Conservation (phyloP, 805 yeast genomes). For the Candida piceae region DNA sequence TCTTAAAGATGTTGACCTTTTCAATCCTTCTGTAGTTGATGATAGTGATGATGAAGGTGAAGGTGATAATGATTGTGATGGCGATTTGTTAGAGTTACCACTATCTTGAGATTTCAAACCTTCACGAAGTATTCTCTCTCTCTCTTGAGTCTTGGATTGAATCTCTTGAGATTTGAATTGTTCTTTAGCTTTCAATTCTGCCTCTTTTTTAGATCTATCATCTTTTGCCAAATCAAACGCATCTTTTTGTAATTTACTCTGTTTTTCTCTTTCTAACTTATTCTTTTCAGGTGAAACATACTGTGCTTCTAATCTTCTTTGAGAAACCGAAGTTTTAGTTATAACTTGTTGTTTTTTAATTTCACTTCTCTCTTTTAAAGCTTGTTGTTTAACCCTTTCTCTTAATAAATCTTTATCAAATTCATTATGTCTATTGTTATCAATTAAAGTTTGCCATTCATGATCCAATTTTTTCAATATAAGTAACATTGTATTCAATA, state of each 20-base stretch:
- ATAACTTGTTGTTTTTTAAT: constrained; percentile 9
- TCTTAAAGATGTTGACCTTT: constrained; percentile 6
- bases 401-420: constrained; percentile 33
- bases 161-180: constrained; percentile 9
- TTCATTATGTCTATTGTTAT: constrained; percentile 34
- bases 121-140: constrained; percentile 19
- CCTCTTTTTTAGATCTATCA: constrained; percentile 18
- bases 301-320: constrained; percentile 19
- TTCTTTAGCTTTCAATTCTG: constrained; percentile 15
- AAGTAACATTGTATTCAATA: constrained; percentile 23
- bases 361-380: constrained; percentile 17
- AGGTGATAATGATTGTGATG: constrained; percentile 15
- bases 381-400: constrained; percentile 20
- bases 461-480: constrained; percentile 35
- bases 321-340: constrained; percentile 5
- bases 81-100: constrained; percentile 1
- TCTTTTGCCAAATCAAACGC: constrained; percentile 23
- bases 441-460: constrained; percentile 33
- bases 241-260: constrained; percentile 21
- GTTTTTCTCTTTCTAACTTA: constrained; percentile 22
- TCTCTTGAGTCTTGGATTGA: constrained; percentile 15
- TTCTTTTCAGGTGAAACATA: constrained; percentile 22
- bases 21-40: not conserved
- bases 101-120: constrained; percentile 9
- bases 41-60: constrained; percentile 3